Percentiles rank a stretch among this genome's conserved stretches.
phyloP scores from a whole-genome alignment of 768 basidiomycete species.

The Pisolithus sp. region DNA sequence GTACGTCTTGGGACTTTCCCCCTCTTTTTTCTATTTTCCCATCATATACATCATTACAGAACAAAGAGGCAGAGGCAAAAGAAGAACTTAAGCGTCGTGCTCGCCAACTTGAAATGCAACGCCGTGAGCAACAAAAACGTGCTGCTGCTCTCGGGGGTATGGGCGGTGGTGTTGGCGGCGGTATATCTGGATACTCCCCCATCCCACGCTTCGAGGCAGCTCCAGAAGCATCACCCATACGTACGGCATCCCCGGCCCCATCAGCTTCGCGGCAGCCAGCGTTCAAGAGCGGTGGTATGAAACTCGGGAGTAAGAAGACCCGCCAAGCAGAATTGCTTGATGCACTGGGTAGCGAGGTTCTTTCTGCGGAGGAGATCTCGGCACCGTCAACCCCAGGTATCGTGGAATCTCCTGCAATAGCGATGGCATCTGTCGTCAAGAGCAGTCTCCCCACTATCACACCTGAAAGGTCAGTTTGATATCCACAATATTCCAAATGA shows the following conservation, averaged over 20 bases:
- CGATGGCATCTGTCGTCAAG: conserved; percentile 39
- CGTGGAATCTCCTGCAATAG: conserved; percentile 38
- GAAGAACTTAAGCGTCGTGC: conserved; percentile 97
- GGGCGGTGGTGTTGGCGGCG: conserved; percentile 53
- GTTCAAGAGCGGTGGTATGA: conserved; percentile 96
- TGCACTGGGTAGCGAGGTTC: conserved; percentile 74
- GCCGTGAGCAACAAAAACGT: conserved; percentile 86
- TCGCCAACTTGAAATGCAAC: conserved; percentile 96
- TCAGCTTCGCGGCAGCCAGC: conserved; percentile 58
- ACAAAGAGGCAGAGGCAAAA: conserved; percentile 99
- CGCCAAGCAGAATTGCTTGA: conserved; percentile 85
- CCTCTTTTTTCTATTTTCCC: not conserved
- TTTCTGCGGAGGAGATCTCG: conserved; percentile 48
- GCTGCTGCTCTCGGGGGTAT: conserved; percentile 41
- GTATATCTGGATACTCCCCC: conserved; percentile 63
- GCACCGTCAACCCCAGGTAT: conserved; percentile 44
- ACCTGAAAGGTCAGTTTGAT: conserved; percentile 55
- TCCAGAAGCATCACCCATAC: conserved; percentile 43
- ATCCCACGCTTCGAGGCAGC: conserved; percentile 62
- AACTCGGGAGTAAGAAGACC: conserved; percentile 87
- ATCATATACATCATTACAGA: conserved; percentile 37
- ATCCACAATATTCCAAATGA: not conserved
- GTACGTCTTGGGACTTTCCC: conserved; percentile 32
- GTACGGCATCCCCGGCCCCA: conserved; percentile 37
- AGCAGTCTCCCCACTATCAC: conserved; percentile 71